Conservation (phyloP, 2,329 filamentous ascomycete genomes). For the Pyricularia grisea region DNA sequence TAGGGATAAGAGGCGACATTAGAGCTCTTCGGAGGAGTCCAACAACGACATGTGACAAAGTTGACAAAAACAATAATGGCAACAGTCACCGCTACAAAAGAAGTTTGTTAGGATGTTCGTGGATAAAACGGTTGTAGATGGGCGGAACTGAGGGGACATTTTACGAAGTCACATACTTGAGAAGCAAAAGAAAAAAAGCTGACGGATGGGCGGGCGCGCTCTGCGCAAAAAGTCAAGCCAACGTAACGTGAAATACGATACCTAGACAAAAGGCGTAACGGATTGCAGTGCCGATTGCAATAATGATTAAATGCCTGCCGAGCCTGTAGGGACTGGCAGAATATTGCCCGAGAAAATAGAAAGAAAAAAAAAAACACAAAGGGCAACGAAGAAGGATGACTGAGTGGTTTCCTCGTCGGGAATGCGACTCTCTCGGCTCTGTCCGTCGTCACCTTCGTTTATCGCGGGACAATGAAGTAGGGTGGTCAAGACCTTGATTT, state of each 20-base stretch:
- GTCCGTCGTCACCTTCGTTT: neutral
- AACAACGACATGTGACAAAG: slow-evolving; percentile 2
- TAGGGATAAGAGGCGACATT: slow-evolving; percentile 17
- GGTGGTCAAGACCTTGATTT: neutral
- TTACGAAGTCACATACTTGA: neutral
- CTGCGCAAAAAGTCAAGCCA: neutral
- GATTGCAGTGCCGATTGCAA: neutral
- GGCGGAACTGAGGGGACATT: neutral
- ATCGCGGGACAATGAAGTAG: neutral
- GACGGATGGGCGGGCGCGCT: neutral
- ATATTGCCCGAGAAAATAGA: neutral
- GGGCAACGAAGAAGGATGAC: slow-evolving; percentile 9
- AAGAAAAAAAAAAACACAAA: neutral
- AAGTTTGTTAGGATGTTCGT: neutral
- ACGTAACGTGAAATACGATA: neutral
- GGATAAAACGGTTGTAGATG: neutral
- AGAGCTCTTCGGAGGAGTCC: slow-evolving; percentile 10
- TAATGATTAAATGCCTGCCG: neutral
- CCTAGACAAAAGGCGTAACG: neutral
- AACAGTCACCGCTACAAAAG: neutral
- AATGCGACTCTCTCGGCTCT: slow-evolving; percentile 10
- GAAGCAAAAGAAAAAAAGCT: neutral
- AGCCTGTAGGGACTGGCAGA: neutral
- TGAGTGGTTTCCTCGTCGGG: slow-evolving; percentile 10
- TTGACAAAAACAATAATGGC: neutral